Evolutionary conservation across 306 rosid species (phyloP).

Genomic region (Cercis canadensis): DNA sequence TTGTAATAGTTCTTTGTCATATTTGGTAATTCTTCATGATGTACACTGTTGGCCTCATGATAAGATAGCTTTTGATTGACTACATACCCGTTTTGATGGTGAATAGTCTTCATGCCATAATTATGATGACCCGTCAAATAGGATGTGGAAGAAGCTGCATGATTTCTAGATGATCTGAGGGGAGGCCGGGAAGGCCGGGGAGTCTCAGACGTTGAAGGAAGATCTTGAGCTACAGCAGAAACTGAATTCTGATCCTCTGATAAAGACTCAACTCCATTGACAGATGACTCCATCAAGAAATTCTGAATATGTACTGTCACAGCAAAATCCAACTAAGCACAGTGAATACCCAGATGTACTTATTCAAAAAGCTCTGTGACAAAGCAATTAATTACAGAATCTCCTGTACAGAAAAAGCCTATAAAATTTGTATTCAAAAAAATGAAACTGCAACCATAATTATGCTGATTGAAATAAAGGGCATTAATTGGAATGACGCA

Average conservation of each 20-base stretch:
- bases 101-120: conserved; percentile 46
- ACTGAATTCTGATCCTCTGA: conserved; percentile 57
- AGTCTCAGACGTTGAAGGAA: conserved; percentile 54
- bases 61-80: conserved; percentile 50
- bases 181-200: conserved; percentile 52
- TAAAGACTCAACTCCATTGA: conserved; percentile 54
- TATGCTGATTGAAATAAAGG: conserved; percentile 31
- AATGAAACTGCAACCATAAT: conserved; percentile 22
- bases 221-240: conserved; percentile 46
- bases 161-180: conserved; percentile 50
- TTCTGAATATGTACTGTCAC: conserved; percentile 31
- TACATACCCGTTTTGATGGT: conserved; percentile 52
- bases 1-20: conserved; percentile 38
- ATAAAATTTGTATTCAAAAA: not conserved
- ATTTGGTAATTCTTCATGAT: conserved; percentile 40
- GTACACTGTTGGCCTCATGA: conserved; percentile 32
- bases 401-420: conserved; percentile 26
- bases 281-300: conserved; percentile 63
- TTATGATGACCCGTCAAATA: conserved; percentile 39
- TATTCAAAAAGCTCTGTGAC: conserved; percentile 24
- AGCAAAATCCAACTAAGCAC: conserved; percentile 49
- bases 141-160: conserved; percentile 57
- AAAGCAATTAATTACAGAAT: conserved; percentile 47
- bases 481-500: conserved; percentile 42
- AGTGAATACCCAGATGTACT: conserved; percentile 42